These are phyloP conservation scores for Chalciporus chontae DNA, from an alignment of 768 basidiomycete species.

Conservation along the genomic window DNA sequence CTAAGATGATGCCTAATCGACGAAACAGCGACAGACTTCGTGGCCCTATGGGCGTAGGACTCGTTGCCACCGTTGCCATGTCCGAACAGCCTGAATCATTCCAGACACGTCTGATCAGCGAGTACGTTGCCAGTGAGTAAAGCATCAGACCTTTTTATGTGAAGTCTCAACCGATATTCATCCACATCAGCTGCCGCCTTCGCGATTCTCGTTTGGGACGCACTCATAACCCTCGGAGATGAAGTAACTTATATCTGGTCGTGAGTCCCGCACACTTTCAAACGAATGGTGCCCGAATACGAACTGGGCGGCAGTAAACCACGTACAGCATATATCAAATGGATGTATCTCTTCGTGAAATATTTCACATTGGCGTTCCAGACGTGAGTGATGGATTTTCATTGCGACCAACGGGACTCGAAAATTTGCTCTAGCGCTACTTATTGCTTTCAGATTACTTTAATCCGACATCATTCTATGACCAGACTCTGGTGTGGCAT, in stretches of 20 bases:
- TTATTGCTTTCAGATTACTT: slow-evolving; percentile 2
- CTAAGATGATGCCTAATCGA: too few species aligned
- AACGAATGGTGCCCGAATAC: background rate
- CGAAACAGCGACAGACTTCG: too few species aligned
- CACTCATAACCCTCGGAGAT: slow-evolving; percentile 12
- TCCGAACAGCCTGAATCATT: too few species aligned
- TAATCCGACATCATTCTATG: background rate
- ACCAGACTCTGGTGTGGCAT: slow-evolving; percentile 7
- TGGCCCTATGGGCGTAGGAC: too few species aligned
- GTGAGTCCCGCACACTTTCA: slow-evolving; percentile 11
- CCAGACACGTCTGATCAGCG: too few species aligned
- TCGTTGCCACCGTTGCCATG: too few species aligned
- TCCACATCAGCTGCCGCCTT: slow-evolving; percentile 4
- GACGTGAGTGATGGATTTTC: slow-evolving; percentile 4
- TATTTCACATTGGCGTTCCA: slow-evolving; percentile 16
- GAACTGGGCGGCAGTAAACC: slow-evolving; percentile 12
- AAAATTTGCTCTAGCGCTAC: slow-evolving; percentile 7
- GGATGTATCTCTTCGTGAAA: slow-evolving; percentile 25
- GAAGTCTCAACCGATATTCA: too few species aligned
- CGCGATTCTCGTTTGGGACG: slow-evolving; percentile 18
- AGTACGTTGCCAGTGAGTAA: too few species aligned
- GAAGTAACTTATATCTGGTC: slow-evolving; percentile 22
- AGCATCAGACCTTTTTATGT: too few species aligned
- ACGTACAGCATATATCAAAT: slow-evolving; percentile 15
- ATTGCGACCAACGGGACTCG: background rate